Evolutionary conservation across 768 basidiomycete genomes (phyloP), one percentile per base, ranked within the genome.

Genomic region (Boletus tylopilopsis): DNA sequence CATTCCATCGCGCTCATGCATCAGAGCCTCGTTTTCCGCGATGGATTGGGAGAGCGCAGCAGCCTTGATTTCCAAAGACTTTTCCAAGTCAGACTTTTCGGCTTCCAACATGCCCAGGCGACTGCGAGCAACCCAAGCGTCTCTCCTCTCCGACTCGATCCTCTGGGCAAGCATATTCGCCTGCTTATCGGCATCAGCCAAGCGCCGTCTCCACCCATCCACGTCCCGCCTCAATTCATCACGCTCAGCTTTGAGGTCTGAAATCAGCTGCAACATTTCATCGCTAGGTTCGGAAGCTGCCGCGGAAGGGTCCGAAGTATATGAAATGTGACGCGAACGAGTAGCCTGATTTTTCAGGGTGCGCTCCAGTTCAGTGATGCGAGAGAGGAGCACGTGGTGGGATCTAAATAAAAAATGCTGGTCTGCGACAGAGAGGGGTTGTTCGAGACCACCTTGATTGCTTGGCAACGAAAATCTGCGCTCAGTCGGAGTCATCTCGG

Each of bases 161-260:
- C 87, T 74, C 51, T 79, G 80, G 22, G 80, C 76, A 42, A 95
- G 78, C 32, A 83, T 70, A 35, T 74, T 71, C 21, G 82, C 68
- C 56, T 85, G 84, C 47, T 80, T 83, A 58, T 95, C 90, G 58
- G 90, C 74, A 60, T 88, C 85, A 13, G 73, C 74, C 40, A 93
- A 87, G 21, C 94, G 77, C 29, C 69, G 76, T 53, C 88, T 77
- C 91, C 93, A 95, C 0, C 87, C 88, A 56, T 92, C 87, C 0
- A 93, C 84, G 66, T 97, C 94, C 44, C 83, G 81, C 65, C 85
- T 86, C 43, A 97, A 74, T 50, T 92, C 87, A 60, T 98, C 94
- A 25, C 94, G 76, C 68, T 97, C 94, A 12, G 84, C 77, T 65
- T 93, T 92, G 59, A 91, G 76, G 62, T 90, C 89, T 4, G 84